A percentile compares a stretch with the other conserved stretches of the same genome.
Conservation (phyloP, 2,329 filamentous ascomycete species). For the Aurifilum marmelostoma region DNA sequence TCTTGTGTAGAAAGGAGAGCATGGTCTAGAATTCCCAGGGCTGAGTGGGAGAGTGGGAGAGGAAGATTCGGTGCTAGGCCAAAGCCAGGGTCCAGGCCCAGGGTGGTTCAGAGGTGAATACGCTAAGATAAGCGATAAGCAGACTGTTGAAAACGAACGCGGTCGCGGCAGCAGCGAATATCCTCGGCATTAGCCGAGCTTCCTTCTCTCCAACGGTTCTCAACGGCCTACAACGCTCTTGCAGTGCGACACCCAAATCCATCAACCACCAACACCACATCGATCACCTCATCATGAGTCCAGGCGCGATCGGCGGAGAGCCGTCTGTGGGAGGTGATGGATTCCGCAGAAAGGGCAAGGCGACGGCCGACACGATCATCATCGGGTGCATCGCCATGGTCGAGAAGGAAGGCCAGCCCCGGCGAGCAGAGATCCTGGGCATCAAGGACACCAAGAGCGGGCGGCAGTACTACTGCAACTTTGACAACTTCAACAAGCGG, state of each 20-base stretch:
- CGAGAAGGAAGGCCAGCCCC: slow-evolving; percentile 75
- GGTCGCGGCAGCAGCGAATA: too few species aligned
- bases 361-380: slow-evolving; percentile 79
- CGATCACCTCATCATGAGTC: slow-evolving; percentile 55
- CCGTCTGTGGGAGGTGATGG: slow-evolving; percentile 59
- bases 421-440: slow-evolving; percentile 95
- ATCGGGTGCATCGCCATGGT: slow-evolving; percentile 65
- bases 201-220: background rate
- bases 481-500: slow-evolving; percentile 95
- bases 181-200: background rate
- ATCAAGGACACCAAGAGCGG: slow-evolving; percentile 88
- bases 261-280: slow-evolving; percentile 30
- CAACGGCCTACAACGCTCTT: background rate
- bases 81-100: background rate
- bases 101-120: background rate
- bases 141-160: background rate
- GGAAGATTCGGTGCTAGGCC: slow-evolving; percentile 3
- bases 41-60: background rate
- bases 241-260: slow-evolving; percentile 8
- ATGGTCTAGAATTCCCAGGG: background rate
- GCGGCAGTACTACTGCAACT: slow-evolving; percentile 93
- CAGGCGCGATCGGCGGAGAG: slow-evolving; percentile 53
- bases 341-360: slow-evolving; percentile 73
- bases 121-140: slow-evolving; percentile 10
- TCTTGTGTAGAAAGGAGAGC: background rate